phyloP scores from a whole-genome alignment of 805 yeast species.

The Ogataea paradorogensis region DNA sequence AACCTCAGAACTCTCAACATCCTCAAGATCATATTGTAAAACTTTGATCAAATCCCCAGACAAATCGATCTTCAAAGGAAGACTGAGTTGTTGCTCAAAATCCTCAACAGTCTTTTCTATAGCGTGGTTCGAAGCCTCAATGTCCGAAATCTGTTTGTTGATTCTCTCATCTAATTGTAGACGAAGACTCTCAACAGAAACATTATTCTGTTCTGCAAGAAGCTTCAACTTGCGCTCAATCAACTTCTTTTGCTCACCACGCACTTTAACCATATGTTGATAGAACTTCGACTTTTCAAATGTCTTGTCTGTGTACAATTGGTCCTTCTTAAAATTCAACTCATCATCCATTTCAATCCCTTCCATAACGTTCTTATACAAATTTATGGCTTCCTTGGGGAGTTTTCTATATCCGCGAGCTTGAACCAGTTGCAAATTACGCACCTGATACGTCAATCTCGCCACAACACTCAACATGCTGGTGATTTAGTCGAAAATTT shows the following conservation, averaged over 20 bases:
- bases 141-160: constrained; percentile 3
- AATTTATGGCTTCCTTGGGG: constrained; percentile 1
- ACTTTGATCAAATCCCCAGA: constrained; percentile 22
- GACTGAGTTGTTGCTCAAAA: constrained; percentile 18
- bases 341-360: constrained; percentile 23
- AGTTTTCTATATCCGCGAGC: neutral
- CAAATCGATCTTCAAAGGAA: constrained; percentile 16
- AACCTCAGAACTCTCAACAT: constrained; percentile 20
- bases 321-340: constrained; percentile 23
- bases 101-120: constrained; percentile 16
- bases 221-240: constrained; percentile 26
- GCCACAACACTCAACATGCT: constrained; percentile 6
- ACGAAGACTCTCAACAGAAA: constrained; percentile 23
- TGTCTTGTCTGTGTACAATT: constrained; percentile 19
- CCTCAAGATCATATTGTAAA: constrained; percentile 17
- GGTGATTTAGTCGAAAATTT: constrained; percentile 6
- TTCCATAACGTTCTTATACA: constrained; percentile 8
- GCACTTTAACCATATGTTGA: constrained; percentile 18
- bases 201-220: constrained; percentile 21
- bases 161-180: constrained; percentile 24
- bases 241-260: constrained; percentile 20
- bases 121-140: constrained; percentile 5
- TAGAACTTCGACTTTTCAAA: constrained; percentile 24
- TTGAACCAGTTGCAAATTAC: neutral
- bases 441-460: constrained; percentile 1